Evolutionary conservation across 1,284 basidiomycete species (phyloP), one percentile per base, ranked within the genome.

Genomic region (Leccinum pallidistipes): DNA sequence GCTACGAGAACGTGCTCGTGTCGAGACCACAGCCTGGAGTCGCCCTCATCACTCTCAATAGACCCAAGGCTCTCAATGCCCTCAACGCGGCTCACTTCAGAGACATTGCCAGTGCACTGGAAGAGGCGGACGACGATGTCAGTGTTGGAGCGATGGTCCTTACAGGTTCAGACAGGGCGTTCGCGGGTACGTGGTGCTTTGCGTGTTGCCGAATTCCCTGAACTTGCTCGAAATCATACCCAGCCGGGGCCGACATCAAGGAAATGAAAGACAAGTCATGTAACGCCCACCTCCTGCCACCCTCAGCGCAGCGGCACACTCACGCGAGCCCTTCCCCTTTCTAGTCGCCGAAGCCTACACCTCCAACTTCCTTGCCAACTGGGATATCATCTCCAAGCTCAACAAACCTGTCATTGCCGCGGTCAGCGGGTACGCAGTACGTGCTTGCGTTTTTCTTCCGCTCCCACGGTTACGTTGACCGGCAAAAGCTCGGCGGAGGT

Each of bases 401-500:
- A 84, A 88, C 69, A 98, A 98, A 78, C 97, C 97, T 14, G 90
- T 98, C 74, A 92, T 99, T 63, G 96, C 95, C 45, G 97, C 97
- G 10, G 95, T 99, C 61, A 94, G 90, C 73, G 97, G 97, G 18
- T 98, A 91, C 71, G 96, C 97, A 21, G 94, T 97, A 76, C 69
- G 92, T 64, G 21, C 2, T 3, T 32, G 18, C 11, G 10, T 43
- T 36, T 49, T 12, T 6, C 3, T 14, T 8, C 1, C 27, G 5
- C n/a, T 14, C 7, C 4, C n/a, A 38, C 38, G 38, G 16, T 38
- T 4, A 21, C 4, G 6, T 16, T 59, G 27, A 61, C 55, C 27
- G 18, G 21, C 32, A 29, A 64, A 18, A 90, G 94, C 91, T 99
- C 65, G 97, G 97, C 12, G 97, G 97, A 55, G 97, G 97, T 57